A percentile compares a stretch with the other conserved stretches of the same genome.
These are phyloP conservation scores for Nymphaea colorata DNA, from an alignment of 164 flowering plant species.

Conservation along the genomic window DNA sequence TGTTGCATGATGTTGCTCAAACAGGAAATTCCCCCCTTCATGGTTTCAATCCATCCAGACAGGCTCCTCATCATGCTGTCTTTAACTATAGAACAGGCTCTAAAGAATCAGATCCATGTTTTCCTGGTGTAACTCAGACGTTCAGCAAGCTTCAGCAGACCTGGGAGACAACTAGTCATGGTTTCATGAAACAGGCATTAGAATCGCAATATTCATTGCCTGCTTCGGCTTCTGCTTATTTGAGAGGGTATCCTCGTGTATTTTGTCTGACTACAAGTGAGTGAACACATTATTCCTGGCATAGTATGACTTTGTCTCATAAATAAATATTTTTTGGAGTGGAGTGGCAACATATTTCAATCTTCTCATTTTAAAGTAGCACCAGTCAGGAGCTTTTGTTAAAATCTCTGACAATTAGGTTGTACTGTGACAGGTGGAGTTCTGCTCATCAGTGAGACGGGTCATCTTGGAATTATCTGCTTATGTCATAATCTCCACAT, in stretches of 20 bases:
- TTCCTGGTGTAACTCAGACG: conserved; percentile 5
- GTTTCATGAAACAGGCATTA: conserved; percentile 9
- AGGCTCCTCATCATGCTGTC: conserved; percentile 10
- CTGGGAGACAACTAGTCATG: conserved; percentile 4
- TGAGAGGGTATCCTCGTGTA: conserved; percentile 32
- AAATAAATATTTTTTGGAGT: too few species aligned
- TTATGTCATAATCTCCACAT: conserved; percentile 43
- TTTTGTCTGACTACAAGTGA: conserved; percentile 42
- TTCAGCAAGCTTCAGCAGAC: conserved; percentile 9
- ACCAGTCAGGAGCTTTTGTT: neutral
- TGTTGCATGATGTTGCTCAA: conserved; percentile 13
- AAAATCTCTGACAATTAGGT: neutral
- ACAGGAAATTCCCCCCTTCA: conserved; percentile 10
- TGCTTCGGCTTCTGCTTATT: conserved; percentile 11
- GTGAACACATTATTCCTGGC: conserved; percentile 7
- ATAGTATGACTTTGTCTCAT: too few species aligned
- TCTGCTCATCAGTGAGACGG: conserved; percentile 46
- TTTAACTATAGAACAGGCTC: conserved; percentile 15
- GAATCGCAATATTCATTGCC: conserved; percentile 10
- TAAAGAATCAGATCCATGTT: neutral
- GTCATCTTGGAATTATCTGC: conserved; percentile 51
- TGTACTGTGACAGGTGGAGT: conserved; percentile 35
- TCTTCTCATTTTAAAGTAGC: too few species aligned
- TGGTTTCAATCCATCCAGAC: conserved; percentile 13
- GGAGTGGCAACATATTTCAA: too few species aligned